These are phyloP conservation scores for Dendrobium huoshanense DNA, from an alignment of 106 monocot species.

Conservation along the genomic window DNA sequence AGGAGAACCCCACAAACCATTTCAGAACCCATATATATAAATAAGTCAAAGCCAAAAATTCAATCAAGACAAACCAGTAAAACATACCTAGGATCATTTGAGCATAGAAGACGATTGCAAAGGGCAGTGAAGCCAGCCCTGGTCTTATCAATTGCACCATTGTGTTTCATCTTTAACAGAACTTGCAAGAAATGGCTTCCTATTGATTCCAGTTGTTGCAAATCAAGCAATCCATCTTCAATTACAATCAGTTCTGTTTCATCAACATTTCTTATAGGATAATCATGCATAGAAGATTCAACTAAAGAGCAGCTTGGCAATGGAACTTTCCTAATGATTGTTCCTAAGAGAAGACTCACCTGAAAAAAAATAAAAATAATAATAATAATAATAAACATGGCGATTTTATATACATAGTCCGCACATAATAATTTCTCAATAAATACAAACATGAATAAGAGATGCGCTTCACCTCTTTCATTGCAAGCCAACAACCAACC, in stretches of 20 bases:
- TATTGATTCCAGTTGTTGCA: slow-evolving; percentile 68
- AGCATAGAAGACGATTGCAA: slow-evolving; percentile 97
- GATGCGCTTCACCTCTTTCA: slow-evolving; percentile 79
- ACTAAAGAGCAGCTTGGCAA: slow-evolving; percentile 43
- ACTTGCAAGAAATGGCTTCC: slow-evolving; percentile 97
- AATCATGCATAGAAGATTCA: slow-evolving; percentile 17
- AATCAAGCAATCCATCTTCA: slow-evolving; percentile 51
- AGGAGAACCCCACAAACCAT: neutral
- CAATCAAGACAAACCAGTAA: neutral
- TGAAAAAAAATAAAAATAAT: slow-evolving; percentile 29
- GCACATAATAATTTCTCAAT: neutral
- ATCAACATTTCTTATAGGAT: slow-evolving; percentile 10
- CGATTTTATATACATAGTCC: neutral
- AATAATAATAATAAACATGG: neutral
- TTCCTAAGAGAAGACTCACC: slow-evolving; percentile 96
- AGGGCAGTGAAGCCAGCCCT: slow-evolving; percentile 98
- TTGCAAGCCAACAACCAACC: slow-evolving; percentile 99
- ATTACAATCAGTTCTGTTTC: neutral
- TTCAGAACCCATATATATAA: neutral
- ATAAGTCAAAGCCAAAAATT: neutral
- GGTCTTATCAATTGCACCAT: slow-evolving; percentile 99
- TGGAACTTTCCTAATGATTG: slow-evolving; percentile 86
- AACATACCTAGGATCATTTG: slow-evolving; percentile 86
- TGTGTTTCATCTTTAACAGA: slow-evolving; percentile 99
- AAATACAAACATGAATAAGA: neutral